Evolutionary conservation across 2,329 filamentous ascomycete genomes (phyloP).

Genomic region (Trichoderma sp.): DNA sequence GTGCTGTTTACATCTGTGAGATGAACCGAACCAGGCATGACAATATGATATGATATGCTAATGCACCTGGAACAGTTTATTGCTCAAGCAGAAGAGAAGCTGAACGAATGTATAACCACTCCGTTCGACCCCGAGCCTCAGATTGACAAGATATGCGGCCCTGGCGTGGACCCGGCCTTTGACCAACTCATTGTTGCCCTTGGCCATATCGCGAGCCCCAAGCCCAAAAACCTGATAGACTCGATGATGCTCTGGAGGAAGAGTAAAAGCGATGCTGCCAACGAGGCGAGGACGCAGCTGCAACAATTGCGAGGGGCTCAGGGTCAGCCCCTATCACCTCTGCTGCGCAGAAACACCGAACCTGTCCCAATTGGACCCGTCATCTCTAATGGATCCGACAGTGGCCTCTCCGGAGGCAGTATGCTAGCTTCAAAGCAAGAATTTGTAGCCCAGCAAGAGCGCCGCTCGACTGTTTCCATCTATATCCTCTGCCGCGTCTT

Average conservation of each 20-base stretch:
- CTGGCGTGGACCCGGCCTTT: slow-evolving; percentile 81
- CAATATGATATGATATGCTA: neutral
- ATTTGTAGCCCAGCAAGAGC: slow-evolving; percentile 75
- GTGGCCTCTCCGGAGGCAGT: slow-evolving; percentile 34
- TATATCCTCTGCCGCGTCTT: slow-evolving; percentile 93
- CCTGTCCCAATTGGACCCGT: slow-evolving; percentile 50
- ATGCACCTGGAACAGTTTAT: slow-evolving; percentile 65
- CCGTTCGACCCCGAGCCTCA: slow-evolving; percentile 77
- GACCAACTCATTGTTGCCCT: slow-evolving; percentile 92
- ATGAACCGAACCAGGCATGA: slow-evolving; percentile 19
- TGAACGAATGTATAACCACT: slow-evolving; percentile 80
- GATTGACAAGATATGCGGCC: slow-evolving; percentile 87
- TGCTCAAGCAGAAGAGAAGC: slow-evolving; percentile 92
- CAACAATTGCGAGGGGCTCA: slow-evolving; percentile 48
- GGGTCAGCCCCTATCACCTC: slow-evolving; percentile 43
- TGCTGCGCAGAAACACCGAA: slow-evolving; percentile 73
- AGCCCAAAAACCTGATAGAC: slow-evolving; percentile 92
- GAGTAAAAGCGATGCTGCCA: slow-evolving; percentile 86
- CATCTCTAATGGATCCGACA: slow-evolving; percentile 28
- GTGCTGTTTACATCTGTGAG: slow-evolving; percentile 88
- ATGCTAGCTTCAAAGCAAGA: slow-evolving; percentile 59
- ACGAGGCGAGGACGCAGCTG: slow-evolving; percentile 59
- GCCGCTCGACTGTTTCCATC: slow-evolving; percentile 89
- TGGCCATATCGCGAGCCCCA: slow-evolving; percentile 89
- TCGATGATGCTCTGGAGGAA: slow-evolving; percentile 98